These are phyloP conservation scores for Priceomyces carsonii DNA, from an alignment of 805 yeast genomes.

Conservation along the genomic window DNA sequence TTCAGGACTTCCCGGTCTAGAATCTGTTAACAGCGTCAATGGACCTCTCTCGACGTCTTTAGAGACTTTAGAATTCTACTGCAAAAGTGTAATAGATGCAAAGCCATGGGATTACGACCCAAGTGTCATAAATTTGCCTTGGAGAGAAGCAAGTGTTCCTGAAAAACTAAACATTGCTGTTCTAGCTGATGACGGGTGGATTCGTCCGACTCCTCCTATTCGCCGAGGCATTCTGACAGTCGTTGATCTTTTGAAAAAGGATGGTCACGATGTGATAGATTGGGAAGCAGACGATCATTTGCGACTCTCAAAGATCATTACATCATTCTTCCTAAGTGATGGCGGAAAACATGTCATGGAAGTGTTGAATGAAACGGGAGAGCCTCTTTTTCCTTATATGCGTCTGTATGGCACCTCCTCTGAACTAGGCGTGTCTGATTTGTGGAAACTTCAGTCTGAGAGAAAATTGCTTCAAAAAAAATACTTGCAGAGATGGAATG, in stretches of 20 bases:
- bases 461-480: conserved; percentile 38
- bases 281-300: conserved; percentile 45
- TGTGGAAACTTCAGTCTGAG: conserved; percentile 40
- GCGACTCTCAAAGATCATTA: conserved; percentile 28
- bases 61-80: conserved; percentile 40
- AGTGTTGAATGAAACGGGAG: conserved; percentile 39
- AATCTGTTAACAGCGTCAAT: conserved; percentile 11
- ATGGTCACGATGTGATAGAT: conserved; percentile 54
- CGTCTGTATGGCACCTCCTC: conserved; percentile 35
- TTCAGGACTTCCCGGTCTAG: background rate
- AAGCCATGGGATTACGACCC: conserved; percentile 53
- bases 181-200: conserved; percentile 42
- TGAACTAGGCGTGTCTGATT: conserved; percentile 38
- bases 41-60: conserved; percentile 1
- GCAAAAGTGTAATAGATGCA: conserved; percentile 34
- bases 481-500: conserved; percentile 32
- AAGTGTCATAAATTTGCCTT: conserved; percentile 13
- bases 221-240: conserved; percentile 42
- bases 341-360: conserved; percentile 41
- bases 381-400: conserved; percentile 46
- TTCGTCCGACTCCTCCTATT: conserved; percentile 59
- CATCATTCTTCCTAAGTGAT: conserved; percentile 45
- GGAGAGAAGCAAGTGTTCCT: conserved; percentile 2
- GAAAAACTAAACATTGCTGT: conserved; percentile 46
- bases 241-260: conserved; percentile 30